Evolutionary conservation across 768 basidiomycete species (phyloP), one percentile per base, ranked within the genome.

Genomic region (Mycena chlorophos): DNA sequence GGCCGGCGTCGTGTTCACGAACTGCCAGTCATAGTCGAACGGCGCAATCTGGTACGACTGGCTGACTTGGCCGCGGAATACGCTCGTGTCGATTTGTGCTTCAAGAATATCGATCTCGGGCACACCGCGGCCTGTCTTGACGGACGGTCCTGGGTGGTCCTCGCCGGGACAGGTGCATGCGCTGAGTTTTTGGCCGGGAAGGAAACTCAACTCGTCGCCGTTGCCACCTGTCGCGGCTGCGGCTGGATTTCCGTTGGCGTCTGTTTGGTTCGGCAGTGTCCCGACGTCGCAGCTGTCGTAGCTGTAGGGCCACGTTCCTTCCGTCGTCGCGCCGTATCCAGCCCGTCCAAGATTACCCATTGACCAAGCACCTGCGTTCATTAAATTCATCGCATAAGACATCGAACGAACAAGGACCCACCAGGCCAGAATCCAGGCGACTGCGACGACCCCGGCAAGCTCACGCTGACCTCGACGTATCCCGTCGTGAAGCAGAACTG

Each of bases 101-200:
- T 98, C 95, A 55, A 96, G 67, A 56, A 98, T 79, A 70, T 98
- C 95, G 63, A 98, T 93, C 75, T 98, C 96, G 1, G 96, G 95
- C 1, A 88, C 91, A 28, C 85, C 85, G 49, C 95, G 84, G 17
- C 92, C 92, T 16, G 73, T 74, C 26, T 70, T 78, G 51, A 78
- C 77, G 56, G 64, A 77, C 3, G 95, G 95, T 12, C 95, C 95
- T 2, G 95, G 95, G 67, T 98, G 95, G 62, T 92, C 91, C 26
- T 83, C 82, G 13, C 84, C 85, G 0, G 87, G 72, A 68, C 95
- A 98, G 2, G 94, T 95, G 70, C 95, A 98, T 1, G 92, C 81
- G 1, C 91, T 91, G 16, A 91, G 69, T 42, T 88, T 82, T 67
- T 98, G 96, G 0, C 95, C 96, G 3, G 92, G 91, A 16, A 93